phyloP scores from a whole-genome alignment of 352 stramenopile species.

The Pythium phragmiticola region DNA sequence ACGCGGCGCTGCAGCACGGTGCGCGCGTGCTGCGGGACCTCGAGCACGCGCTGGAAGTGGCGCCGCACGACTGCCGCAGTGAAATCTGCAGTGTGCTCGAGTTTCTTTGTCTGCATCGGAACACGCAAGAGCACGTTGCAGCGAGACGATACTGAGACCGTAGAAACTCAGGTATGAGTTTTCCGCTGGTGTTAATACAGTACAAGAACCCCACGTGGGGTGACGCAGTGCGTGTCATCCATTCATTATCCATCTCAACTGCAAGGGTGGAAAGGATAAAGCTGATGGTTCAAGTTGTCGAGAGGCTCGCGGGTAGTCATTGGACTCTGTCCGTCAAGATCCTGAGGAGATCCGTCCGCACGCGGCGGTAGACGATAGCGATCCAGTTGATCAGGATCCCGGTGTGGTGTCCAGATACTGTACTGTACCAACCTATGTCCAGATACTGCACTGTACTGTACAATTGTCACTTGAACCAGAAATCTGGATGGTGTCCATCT shows the following conservation, averaged over 20 bases:
- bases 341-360: neutral
- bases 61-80: conserved; percentile 49
- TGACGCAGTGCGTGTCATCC: conserved; percentile 6
- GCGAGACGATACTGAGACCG: conserved; percentile 3
- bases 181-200: neutral
- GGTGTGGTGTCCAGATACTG: too few species aligned
- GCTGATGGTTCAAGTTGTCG: too few species aligned
- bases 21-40: conserved; percentile 34
- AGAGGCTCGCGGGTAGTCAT: too few species aligned
- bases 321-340: too few species aligned
- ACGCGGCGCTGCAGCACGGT: conserved; percentile 19
- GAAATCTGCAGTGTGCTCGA: conserved; percentile 53
- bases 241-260: neutral
- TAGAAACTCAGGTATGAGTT: neutral
- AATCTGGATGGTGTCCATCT: neutral
- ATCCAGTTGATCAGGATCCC: neutral
- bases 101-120: conserved; percentile 27
- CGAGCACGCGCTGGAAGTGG: conserved; percentile 46
- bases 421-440: too few species aligned
- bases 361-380: neutral
- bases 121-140: neutral
- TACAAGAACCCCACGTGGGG: too few species aligned
- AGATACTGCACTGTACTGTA: neutral
- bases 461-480: neutral
- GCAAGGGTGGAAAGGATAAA: neutral